phyloP scores from a whole-genome alignment of 257 asterid species.

The Solanum chmielewskii region DNA sequence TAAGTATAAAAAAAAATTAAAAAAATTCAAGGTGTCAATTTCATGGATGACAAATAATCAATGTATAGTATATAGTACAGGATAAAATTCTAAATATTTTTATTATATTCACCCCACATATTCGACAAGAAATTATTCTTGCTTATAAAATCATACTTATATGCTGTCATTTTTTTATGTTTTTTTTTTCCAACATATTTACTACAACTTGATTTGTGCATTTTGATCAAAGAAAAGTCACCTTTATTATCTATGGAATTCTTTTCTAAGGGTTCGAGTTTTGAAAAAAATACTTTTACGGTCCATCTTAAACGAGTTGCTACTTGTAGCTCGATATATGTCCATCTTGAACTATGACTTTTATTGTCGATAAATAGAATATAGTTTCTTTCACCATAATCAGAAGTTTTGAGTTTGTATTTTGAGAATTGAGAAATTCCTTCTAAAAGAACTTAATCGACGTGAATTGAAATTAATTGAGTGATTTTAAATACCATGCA shows the following conservation, averaged over 20 bases:
- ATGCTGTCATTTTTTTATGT: not conserved
- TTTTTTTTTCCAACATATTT: not conserved
- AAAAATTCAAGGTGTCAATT: not conserved
- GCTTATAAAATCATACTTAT: not conserved
- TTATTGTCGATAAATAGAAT: not conserved
- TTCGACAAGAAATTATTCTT: not conserved
- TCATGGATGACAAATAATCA: not conserved
- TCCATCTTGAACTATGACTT: rapidly evolving
- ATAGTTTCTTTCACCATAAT: not conserved
- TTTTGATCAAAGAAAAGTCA: not conserved
- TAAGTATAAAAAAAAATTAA: not conserved
- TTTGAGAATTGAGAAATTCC: not conserved
- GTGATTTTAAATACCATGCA: not conserved
- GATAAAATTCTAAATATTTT: not conserved
- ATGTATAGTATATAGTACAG: not conserved
- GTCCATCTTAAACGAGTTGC: not conserved
- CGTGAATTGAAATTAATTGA: not conserved
- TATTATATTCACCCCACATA: not conserved
- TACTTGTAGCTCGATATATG: not conserved
- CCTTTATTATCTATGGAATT: not conserved
- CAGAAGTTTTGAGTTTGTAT: not conserved
- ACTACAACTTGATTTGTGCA: not conserved
- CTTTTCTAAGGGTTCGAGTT: not conserved
- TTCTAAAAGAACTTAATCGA: not conserved
- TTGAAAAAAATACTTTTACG: not conserved